Conservation (phyloP, 306 rosid species). For the Citrullus colocynthis region DNA sequence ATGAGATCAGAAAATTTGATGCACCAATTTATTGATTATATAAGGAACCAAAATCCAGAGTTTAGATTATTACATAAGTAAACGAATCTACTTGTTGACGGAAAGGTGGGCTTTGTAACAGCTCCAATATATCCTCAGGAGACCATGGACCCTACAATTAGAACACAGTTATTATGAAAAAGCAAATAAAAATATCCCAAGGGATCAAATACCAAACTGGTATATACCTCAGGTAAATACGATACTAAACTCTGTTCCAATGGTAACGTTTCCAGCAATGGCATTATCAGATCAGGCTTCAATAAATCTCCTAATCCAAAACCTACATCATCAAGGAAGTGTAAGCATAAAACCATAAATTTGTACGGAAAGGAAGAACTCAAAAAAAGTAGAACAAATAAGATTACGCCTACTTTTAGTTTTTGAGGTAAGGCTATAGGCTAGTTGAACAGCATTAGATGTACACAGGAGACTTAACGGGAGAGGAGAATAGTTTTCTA, state of each 20-base stretch:
- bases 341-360: background rate
- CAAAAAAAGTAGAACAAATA: background rate
- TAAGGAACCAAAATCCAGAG: background rate
- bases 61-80: conserved; percentile 50
- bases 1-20: background rate
- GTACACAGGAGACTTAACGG: background rate
- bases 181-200: background rate
- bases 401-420: background rate
- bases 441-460: background rate
- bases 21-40: background rate
- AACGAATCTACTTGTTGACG: conserved; percentile 94
- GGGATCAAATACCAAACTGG: conserved; percentile 11
- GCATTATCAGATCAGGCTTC: conserved; percentile 83
- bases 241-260: conserved; percentile 66
- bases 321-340: conserved; percentile 31
- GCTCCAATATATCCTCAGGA: conserved; percentile 69
- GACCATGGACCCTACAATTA: conserved; percentile 68
- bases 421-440: background rate
- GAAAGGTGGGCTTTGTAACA: conserved; percentile 90
- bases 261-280: conserved; percentile 61
- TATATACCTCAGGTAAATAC: conserved; percentile 74
- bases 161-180: conserved; percentile 4
- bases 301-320: conserved; percentile 75
- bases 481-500: background rate
- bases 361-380: background rate